Percentiles rank a stretch among this genome's conserved stretches.
phyloP scores from a whole-genome alignment of 768 basidiomycete genomes.

The Trametes cubensis region DNA sequence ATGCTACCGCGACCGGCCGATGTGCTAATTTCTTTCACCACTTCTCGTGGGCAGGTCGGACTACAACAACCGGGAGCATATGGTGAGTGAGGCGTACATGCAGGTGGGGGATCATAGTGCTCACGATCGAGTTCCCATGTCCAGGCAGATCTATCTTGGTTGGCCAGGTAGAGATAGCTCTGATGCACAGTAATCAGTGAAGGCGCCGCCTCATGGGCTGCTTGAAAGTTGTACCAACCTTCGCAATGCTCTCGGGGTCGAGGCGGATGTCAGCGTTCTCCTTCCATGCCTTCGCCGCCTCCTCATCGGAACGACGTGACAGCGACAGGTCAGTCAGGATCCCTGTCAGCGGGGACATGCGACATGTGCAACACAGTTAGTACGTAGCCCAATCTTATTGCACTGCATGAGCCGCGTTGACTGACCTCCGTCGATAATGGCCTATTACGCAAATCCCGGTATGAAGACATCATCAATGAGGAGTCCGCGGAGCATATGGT shows the following conservation, averaged over 20 bases:
- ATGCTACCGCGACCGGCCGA: background rate
- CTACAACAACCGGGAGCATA: constrained; percentile 31
- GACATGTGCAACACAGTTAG: background rate
- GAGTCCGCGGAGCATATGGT: background rate
- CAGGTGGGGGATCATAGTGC: constrained; percentile 28
- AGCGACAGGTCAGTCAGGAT: constrained; percentile 45
- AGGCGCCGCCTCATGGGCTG: background rate
- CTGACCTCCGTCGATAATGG: constrained; percentile 69
- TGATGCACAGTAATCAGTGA: constrained; percentile 28
- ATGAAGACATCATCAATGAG: background rate
- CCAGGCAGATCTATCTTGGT: constrained; percentile 73
- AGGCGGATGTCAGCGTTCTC: constrained; percentile 52
- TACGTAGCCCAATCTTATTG: background rate
- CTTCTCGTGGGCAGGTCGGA: constrained; percentile 57
- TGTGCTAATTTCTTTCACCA: constrained; percentile 38
- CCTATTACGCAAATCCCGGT: constrained; percentile 38
- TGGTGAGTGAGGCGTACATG: too few species aligned
- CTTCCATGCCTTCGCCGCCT: constrained; percentile 40
- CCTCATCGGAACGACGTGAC: constrained; percentile 22
- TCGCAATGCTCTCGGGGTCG: constrained; percentile 68
- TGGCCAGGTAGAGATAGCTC: constrained; percentile 67
- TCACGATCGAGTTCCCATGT: constrained; percentile 81
- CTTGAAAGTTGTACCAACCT: constrained; percentile 42
- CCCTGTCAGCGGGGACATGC: constrained; percentile 13
- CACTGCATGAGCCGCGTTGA: background rate